These are phyloP conservation scores for Clathrospora elynae DNA, from an alignment of 2,329 filamentous ascomycete species.

Conservation along the genomic window DNA sequence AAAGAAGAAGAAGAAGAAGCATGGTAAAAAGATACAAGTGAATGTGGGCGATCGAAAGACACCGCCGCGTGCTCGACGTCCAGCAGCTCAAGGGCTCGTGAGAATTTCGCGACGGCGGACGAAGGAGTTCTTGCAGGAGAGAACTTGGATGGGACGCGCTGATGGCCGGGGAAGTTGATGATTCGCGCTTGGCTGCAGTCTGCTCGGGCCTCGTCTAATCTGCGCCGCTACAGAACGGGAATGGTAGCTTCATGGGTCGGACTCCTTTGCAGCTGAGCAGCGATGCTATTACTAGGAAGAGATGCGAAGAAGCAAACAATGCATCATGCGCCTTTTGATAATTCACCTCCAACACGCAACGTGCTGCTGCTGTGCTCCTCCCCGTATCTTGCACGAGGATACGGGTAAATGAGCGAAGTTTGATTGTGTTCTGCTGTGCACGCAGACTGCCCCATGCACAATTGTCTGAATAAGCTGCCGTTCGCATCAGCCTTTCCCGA, in stretches of 20 bases:
- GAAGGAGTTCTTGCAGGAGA: slow-evolving; percentile 26
- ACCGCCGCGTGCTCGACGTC: slow-evolving; percentile 24
- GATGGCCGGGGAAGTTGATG: slow-evolving; percentile 23
- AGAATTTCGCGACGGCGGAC: slow-evolving; percentile 27
- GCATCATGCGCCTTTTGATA: not conserved
- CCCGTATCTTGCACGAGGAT: not conserved
- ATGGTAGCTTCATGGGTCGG: slow-evolving; percentile 7
- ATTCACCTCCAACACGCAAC: not conserved
- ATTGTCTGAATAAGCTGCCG: slow-evolving; percentile 23
- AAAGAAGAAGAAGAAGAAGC: slow-evolving; percentile 25
- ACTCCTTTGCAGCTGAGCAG: slow-evolving; percentile 7
- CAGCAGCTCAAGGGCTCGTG: slow-evolving; percentile 25
- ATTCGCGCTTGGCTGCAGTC: slow-evolving; percentile 34
- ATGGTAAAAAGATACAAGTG: slow-evolving; percentile 27
- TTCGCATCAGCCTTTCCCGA: slow-evolving; percentile 24
- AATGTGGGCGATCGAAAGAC: slow-evolving; percentile 29
- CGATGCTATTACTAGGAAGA: slow-evolving; percentile 1
- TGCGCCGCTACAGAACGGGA: slow-evolving; percentile 16
- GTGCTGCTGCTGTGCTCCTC: not conserved
- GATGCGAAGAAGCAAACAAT: slow-evolving; percentile 8
- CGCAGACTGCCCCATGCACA: slow-evolving; percentile 19
- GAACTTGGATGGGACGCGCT: slow-evolving; percentile 20
- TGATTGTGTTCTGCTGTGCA: slow-evolving; percentile 19
- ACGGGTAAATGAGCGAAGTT: slow-evolving; percentile 6
- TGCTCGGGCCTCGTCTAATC: slow-evolving; percentile 20